These are phyloP conservation scores for Claviceps capensis DNA, from an alignment of 2,329 filamentous ascomycete species.

Conservation along the genomic window DNA sequence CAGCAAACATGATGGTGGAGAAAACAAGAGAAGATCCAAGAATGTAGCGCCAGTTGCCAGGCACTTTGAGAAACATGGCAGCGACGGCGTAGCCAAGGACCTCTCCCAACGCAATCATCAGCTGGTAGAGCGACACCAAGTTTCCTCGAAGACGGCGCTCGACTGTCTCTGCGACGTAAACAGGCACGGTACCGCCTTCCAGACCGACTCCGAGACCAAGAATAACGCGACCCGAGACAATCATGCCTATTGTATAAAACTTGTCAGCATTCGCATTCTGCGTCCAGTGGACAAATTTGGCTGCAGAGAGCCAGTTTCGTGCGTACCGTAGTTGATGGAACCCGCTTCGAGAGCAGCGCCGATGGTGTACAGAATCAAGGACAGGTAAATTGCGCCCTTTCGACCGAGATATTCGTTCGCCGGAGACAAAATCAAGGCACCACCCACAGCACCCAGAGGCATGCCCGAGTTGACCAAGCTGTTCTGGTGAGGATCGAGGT, in stretches of 20 bases:
- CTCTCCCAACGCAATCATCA: conserved; percentile 63
- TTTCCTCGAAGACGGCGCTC: conserved; percentile 55
- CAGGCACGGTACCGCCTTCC: conserved; percentile 60
- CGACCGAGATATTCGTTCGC: conserved; percentile 55
- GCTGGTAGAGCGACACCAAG: conserved; percentile 59
- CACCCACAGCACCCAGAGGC: conserved; percentile 57
- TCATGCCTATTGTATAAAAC: conserved; percentile 36
- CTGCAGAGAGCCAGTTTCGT: neutral
- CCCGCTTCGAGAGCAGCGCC: conserved; percentile 56
- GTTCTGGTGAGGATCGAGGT: conserved; percentile 41
- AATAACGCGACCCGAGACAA: conserved; percentile 52
- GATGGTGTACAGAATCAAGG: conserved; percentile 55
- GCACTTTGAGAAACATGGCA: conserved; percentile 57
- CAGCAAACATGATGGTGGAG: conserved; percentile 31
- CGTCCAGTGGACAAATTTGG: neutral
- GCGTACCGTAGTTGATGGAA: conserved; percentile 45
- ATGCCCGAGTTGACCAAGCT: conserved; percentile 57
- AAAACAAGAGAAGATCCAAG: conserved; percentile 60
- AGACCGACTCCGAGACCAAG: conserved; percentile 59
- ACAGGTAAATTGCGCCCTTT: conserved; percentile 55
- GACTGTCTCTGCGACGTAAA: conserved; percentile 63
- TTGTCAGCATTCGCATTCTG: neutral
- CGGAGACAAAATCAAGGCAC: conserved; percentile 52
- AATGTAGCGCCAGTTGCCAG: conserved; percentile 61
- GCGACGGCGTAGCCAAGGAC: conserved; percentile 61